These are phyloP conservation scores for Crepidotus variabilis DNA, from an alignment of 768 basidiomycete species.

Conservation along the genomic window DNA sequence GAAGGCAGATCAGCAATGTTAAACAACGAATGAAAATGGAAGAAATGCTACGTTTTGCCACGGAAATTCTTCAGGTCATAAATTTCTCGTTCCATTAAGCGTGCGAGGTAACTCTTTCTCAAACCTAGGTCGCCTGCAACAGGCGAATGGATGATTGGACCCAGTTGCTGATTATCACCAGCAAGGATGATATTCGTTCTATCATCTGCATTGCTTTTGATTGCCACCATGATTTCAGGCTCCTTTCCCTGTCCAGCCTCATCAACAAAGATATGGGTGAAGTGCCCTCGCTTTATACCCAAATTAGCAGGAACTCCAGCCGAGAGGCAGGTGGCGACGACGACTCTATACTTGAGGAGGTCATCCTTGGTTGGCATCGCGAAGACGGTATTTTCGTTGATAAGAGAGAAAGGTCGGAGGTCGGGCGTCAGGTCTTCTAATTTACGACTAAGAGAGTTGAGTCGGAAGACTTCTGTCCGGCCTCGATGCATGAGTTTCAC, in stretches of 20 bases:
- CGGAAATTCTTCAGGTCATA: conserved; percentile 30
- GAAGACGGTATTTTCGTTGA: conserved; percentile 39
- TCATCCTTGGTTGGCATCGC: conserved; percentile 38
- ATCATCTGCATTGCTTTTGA: conserved; percentile 45
- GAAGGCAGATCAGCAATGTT: neutral
- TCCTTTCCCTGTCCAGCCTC: conserved; percentile 66
- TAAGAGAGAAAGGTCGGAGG: conserved; percentile 33
- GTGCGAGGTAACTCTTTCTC: conserved; percentile 45
- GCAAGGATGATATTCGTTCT: conserved; percentile 52
- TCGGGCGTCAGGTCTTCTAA: conserved; percentile 30
- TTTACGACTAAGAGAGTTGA: conserved; percentile 47
- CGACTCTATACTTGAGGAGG: conserved; percentile 42
- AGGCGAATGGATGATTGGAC: conserved; percentile 50
- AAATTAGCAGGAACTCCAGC: conserved; percentile 44
- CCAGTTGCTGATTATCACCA: conserved; percentile 62
- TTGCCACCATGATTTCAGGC: conserved; percentile 51
- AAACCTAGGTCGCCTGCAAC: conserved; percentile 48
- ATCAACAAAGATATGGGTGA: conserved; percentile 58
- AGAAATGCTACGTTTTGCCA: conserved; percentile 32
- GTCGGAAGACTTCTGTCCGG: conserved; percentile 40
- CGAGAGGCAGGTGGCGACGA: conserved; percentile 57
- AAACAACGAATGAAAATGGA: neutral
- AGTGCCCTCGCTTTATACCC: conserved; percentile 51
- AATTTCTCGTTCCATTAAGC: conserved; percentile 39
- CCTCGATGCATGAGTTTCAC: conserved; percentile 32